phyloP scores from a whole-genome alignment of 2,329 filamentous ascomycete species.

The Colletotrichum lini region DNA sequence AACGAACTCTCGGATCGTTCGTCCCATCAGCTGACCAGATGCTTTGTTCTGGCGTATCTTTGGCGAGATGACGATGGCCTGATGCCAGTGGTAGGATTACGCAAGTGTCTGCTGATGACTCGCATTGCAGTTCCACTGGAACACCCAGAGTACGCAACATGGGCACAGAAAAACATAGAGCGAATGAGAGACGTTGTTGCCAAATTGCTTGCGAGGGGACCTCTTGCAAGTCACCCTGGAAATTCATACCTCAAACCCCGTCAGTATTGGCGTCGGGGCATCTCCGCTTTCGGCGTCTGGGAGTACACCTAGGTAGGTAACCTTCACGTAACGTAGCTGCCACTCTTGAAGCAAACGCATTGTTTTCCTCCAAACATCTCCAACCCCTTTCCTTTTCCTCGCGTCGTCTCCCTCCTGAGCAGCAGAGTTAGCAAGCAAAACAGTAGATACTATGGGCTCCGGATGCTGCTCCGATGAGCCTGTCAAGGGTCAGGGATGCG shows the following conservation, averaged over 20 bases:
- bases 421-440: constrained; percentile 1
- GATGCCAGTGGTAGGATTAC: neutral
- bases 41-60: neutral
- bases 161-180: neutral
- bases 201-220: constrained; percentile 9
- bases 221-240: constrained; percentile 20
- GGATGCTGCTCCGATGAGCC: constrained; percentile 42
- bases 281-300: constrained; percentile 8
- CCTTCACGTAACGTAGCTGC: neutral
- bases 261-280: constrained; percentile 2
- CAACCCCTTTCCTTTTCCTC: neutral
- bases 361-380: neutral
- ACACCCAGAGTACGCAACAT: neutral
- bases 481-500: constrained; percentile 20
- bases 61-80: neutral
- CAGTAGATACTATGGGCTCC: constrained; percentile 34
- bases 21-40: neutral
- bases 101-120: neutral
- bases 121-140: neutral
- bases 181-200: neutral
- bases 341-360: neutral
- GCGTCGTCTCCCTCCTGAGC: neutral
- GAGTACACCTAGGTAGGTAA: neutral
- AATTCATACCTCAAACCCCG: neutral
- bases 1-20: neutral